Evolutionary conservation across 805 yeast genomes (phyloP).

Genomic region (Suhomyces tanzawaensis): DNA sequence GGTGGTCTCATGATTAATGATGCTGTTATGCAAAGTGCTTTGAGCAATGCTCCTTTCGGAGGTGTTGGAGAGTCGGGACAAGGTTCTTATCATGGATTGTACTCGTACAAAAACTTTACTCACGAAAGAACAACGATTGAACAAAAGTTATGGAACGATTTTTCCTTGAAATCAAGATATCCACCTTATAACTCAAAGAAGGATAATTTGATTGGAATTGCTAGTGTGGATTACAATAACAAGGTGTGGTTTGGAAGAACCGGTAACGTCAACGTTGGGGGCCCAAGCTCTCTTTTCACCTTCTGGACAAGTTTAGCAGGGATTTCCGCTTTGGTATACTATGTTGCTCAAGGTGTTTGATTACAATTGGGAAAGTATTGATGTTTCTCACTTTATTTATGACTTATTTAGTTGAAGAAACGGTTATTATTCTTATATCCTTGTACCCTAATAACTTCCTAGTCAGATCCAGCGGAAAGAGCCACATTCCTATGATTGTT

Average conservation of each 20-base stretch:
- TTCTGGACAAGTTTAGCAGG: slow-evolving; percentile 34
- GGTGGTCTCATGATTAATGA: slow-evolving; percentile 76
- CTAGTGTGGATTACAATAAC: slow-evolving; percentile 30
- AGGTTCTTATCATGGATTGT: slow-evolving; percentile 79
- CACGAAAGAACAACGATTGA: slow-evolving; percentile 67
- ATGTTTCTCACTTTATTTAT: too few species aligned
- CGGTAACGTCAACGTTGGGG: slow-evolving; percentile 33
- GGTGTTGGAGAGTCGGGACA: slow-evolving; percentile 84
- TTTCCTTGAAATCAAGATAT: slow-evolving; percentile 56
- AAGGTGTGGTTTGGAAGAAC: slow-evolving; percentile 39
- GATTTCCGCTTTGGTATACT: slow-evolving; percentile 24
- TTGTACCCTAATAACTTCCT: too few species aligned
- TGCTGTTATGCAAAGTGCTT: slow-evolving; percentile 65
- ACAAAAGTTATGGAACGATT: slow-evolving; percentile 66
- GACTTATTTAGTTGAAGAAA: too few species aligned
- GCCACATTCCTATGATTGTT: too few species aligned
- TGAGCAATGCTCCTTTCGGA: slow-evolving; percentile 78
- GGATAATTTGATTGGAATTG: slow-evolving; percentile 21
- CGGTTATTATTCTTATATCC: too few species aligned
- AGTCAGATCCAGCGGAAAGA: too few species aligned
- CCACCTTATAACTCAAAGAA: slow-evolving; percentile 55
- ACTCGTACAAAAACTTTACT: slow-evolving; percentile 62
- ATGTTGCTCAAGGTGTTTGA: slow-evolving; percentile 8
- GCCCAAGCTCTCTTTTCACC: slow-evolving; percentile 33
- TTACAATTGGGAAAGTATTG: too few species aligned